Evolutionary conservation across 2,329 filamentous ascomycete genomes (phyloP).

Genomic region (Claviceps humidiphila): DNA sequence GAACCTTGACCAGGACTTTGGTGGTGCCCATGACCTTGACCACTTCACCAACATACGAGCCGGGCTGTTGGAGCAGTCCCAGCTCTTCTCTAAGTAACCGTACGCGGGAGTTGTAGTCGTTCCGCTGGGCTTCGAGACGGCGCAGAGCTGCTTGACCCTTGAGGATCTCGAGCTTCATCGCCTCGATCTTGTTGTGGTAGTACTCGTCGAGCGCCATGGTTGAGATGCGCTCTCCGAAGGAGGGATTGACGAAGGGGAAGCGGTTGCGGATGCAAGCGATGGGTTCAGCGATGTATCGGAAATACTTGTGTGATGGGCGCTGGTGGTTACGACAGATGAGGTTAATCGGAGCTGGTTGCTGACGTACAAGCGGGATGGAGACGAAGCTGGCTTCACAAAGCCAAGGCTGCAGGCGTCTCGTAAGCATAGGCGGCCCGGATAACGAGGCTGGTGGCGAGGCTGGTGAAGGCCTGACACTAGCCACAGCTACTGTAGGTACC

Average conservation of each 20-base stretch:
- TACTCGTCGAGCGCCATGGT: slow-evolving; percentile 98
- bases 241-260: background rate
- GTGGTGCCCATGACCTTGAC: slow-evolving; percentile 99
- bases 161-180: slow-evolving; percentile 99
- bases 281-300: too few relatives aligned
- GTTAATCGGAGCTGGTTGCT: background rate
- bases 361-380: slow-evolving; percentile 1
- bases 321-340: background rate
- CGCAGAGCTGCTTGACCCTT: slow-evolving; percentile 93
- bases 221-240: background rate
- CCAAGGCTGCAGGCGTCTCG: slow-evolving; percentile 11
- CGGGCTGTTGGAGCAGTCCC: slow-evolving; percentile 88
- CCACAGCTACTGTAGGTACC: background rate
- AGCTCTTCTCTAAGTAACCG: slow-evolving; percentile 90
- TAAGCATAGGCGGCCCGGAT: slow-evolving; percentile 8
- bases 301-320: background rate
- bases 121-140: slow-evolving; percentile 90
- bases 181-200: slow-evolving; percentile 99
- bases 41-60: slow-evolving; percentile 97
- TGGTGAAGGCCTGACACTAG: background rate
- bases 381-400: slow-evolving; percentile 7
- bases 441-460: background rate
- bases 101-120: slow-evolving; percentile 98
- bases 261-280: background rate
- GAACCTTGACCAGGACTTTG: slow-evolving; percentile 97